These are phyloP conservation scores for Gymnopus androsaceus DNA, from an alignment of 1,284 basidiomycete genomes.

Conservation along the genomic window DNA sequence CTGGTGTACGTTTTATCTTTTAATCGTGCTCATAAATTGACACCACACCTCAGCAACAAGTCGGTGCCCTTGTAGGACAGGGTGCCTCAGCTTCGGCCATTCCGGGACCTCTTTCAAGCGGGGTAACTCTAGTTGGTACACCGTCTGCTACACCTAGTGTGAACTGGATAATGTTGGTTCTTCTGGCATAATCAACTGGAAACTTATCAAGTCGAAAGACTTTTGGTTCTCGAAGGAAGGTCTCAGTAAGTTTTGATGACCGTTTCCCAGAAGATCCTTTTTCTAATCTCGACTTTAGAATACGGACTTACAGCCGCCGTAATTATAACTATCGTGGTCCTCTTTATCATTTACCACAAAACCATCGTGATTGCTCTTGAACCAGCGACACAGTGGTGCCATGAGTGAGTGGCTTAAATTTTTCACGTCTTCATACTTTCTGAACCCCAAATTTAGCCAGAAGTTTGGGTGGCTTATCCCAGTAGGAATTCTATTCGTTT, in stretches of 20 bases:
- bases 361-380: conserved; percentile 68
- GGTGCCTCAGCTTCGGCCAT: conserved; percentile 46
- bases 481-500: conserved; percentile 75
- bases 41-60: conserved; percentile 33
- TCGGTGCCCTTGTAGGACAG: conserved; percentile 41
- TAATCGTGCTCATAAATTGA: background rate
- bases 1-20: conserved; percentile 31
- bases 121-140: conserved; percentile 29
- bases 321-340: conserved; percentile 18
- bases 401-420: conserved; percentile 43
- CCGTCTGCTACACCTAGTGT: conserved; percentile 18
- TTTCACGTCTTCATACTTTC: conserved; percentile 11
- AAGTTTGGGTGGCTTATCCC: conserved; percentile 77
- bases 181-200: background rate
- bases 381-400: conserved; percentile 66
- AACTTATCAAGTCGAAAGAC: background rate
- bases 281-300: background rate
- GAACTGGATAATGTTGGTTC: background rate
- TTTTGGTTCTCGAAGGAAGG: background rate
- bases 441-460: conserved; percentile 33
- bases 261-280: background rate
- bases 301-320: background rate
- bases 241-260: background rate
- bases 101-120: conserved; percentile 39
- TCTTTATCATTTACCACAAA: conserved; percentile 63